These are phyloP conservation scores for Ascochyta viciae-villosae DNA, from an alignment of 2,329 filamentous ascomycete genomes.

Conservation along the genomic window DNA sequence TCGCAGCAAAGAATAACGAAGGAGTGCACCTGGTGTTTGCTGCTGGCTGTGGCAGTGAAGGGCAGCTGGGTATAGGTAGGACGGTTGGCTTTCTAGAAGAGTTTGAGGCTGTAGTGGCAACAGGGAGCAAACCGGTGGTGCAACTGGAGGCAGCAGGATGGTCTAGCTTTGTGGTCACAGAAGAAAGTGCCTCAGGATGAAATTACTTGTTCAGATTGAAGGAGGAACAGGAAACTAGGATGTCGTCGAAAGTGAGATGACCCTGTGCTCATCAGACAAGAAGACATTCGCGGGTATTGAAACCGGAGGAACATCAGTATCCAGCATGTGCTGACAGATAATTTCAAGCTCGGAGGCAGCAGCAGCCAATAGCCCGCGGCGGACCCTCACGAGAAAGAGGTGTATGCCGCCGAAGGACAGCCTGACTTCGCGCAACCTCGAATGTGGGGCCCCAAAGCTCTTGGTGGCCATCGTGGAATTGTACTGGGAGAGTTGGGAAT, in stretches of 20 bases:
- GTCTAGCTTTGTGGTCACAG: constrained; percentile 32
- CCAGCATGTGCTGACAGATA: not conserved
- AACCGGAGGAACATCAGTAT: not conserved
- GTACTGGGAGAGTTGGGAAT: not conserved
- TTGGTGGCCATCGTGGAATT: constrained; percentile 18
- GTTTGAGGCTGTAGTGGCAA: constrained; percentile 30
- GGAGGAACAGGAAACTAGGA: not conserved
- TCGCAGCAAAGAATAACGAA: constrained; percentile 24
- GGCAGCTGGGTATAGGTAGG: constrained; percentile 32
- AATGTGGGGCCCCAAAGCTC: constrained; percentile 24
- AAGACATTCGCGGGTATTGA: not conserved
- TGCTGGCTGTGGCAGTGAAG: constrained; percentile 32
- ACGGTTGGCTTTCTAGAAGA: constrained; percentile 20
- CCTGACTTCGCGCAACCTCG: constrained; percentile 21
- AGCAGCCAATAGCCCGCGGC: constrained; percentile 1
- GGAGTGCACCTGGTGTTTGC: constrained; percentile 29
- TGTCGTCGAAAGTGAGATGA: not conserved
- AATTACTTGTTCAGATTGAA: not conserved
- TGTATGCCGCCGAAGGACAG: not conserved
- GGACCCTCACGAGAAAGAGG: not conserved
- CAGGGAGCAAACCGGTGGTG: constrained; percentile 28
- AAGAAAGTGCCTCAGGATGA: not conserved
- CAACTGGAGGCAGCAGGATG: constrained; percentile 35
- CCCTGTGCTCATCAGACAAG: not conserved
- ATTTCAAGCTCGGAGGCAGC: constrained; percentile 1